phyloP scores from a whole-genome alignment of 768 basidiomycete genomes.

The Tulasnella calospora region DNA sequence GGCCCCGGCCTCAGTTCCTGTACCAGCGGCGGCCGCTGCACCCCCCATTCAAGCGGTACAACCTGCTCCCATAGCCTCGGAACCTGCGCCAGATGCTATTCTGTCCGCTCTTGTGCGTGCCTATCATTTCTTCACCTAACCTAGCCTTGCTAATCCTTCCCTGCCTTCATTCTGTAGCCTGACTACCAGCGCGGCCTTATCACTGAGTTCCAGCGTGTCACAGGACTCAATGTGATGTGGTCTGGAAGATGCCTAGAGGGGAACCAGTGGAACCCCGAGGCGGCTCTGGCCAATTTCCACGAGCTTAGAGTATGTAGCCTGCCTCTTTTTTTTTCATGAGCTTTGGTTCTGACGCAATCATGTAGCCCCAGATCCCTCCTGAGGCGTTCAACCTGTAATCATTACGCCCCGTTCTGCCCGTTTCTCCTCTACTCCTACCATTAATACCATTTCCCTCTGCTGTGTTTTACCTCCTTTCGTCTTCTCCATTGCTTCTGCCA shows the following conservation, averaged over 20 bases:
- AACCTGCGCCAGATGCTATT: constrained; percentile 47
- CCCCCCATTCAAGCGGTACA: constrained; percentile 30
- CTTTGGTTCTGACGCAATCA: not conserved
- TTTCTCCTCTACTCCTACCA: not conserved
- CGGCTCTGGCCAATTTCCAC: constrained; percentile 80
- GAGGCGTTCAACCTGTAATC: constrained; percentile 33
- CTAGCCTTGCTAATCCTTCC: not conserved
- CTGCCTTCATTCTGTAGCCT: constrained; percentile 42
- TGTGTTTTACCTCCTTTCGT: not conserved
- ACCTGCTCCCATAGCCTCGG: constrained; percentile 37
- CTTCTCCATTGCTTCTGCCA: not conserved
- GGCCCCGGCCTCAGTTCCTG: constrained; percentile 32
- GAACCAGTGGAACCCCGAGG: constrained; percentile 78
- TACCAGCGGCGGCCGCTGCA: constrained; percentile 38
- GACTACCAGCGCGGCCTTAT: constrained; percentile 68
- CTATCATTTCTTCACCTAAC: constrained; percentile 29
- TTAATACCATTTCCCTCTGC: not conserved
- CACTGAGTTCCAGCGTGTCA: constrained; percentile 62
- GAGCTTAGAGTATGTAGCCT: constrained; percentile 48
- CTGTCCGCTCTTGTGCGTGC: constrained; percentile 51
- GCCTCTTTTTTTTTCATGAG: not conserved
- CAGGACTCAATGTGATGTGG: constrained; percentile 72
- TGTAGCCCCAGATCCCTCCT: constrained; percentile 33
- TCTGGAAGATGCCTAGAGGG: constrained; percentile 79
- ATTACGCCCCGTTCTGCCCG: not conserved